Conservation (phyloP, 2,329 filamentous ascomycete genomes). For the Plectosphaerella cucumerina region DNA sequence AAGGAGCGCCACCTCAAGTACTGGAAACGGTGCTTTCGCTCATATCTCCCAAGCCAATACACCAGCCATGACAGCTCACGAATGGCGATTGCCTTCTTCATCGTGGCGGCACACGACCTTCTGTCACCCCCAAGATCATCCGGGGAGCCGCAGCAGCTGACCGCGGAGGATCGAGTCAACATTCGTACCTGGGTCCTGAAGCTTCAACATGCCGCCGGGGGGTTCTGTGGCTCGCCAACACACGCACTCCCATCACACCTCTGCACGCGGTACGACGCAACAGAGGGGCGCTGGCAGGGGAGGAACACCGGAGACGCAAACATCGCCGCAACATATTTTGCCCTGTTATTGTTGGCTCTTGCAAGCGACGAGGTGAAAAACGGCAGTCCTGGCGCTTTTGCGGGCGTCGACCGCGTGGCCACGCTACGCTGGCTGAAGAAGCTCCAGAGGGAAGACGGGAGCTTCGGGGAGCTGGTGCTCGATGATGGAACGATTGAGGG, state of each 20-base stretch:
- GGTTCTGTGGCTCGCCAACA: constrained; percentile 82
- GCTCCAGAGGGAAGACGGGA: constrained; percentile 80
- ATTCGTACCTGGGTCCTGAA: constrained; percentile 75
- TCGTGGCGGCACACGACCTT: constrained; percentile 78
- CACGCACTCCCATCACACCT: constrained; percentile 40
- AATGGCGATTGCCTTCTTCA: constrained; percentile 87
- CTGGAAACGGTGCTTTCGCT: constrained; percentile 85
- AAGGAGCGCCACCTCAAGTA: constrained; percentile 76
- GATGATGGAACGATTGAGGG: constrained; percentile 61
- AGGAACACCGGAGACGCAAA: constrained; percentile 53
- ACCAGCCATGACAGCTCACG: constrained; percentile 87
- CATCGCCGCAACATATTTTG: constrained; percentile 85
- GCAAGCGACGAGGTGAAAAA: constrained; percentile 35
- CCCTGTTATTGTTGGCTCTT: constrained; percentile 66
- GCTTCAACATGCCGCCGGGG: constrained; percentile 80
- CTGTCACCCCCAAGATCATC: constrained; percentile 54
- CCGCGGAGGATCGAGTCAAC: constrained; percentile 34
- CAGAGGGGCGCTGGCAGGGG: constrained; percentile 29
- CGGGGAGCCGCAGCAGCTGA: constrained; percentile 40
- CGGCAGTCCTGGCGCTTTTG: constrained; percentile 41
- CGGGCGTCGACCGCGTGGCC: constrained; percentile 60
- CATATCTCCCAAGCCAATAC: constrained; percentile 76
- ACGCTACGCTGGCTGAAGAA: constrained; percentile 70
- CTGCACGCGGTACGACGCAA: constrained; percentile 11
- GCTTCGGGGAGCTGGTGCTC: constrained; percentile 79